Conservation (phyloP, 2,329 filamentous ascomycete genomes). For the Alternaria conjuncta region DNA sequence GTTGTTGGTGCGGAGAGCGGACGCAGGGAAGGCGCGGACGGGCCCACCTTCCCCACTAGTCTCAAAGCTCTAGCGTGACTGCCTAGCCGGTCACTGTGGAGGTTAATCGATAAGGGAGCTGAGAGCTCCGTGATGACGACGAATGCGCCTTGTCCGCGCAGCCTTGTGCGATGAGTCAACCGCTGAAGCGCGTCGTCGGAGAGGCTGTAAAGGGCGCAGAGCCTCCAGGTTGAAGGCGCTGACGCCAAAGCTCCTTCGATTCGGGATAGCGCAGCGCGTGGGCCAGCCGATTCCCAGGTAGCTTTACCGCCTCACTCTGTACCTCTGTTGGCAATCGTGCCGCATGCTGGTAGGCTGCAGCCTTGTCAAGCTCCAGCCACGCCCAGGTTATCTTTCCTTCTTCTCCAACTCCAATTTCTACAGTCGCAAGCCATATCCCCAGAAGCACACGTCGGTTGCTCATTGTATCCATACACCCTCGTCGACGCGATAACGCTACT, state of each 20-base stretch:
- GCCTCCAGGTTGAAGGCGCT: constrained; percentile 11
- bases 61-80: constrained; percentile 18
- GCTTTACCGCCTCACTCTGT: constrained; percentile 36
- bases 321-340: constrained; percentile 15
- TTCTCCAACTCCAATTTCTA: constrained; percentile 1
- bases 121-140: constrained; percentile 9
- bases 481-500: constrained; percentile 1
- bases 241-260: constrained; percentile 4
- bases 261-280: constrained; percentile 24
- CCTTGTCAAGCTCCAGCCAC: constrained; percentile 31
- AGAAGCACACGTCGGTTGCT: not conserved
- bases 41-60: constrained; percentile 26
- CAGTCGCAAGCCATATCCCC: not conserved
- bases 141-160: constrained; percentile 6
- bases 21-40: constrained; percentile 30
- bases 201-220: constrained; percentile 18
- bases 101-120: constrained; percentile 25
- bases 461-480: not conserved
- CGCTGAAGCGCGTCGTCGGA: not conserved
- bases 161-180: constrained; percentile 21
- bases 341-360: constrained; percentile 30
- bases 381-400: constrained; percentile 15
- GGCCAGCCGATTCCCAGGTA: constrained; percentile 21
- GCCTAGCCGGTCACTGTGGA: constrained; percentile 27
- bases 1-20: constrained; percentile 22